Conservation (phyloP, 257 asterid species). For the Nicotiana benthamiana region DNA sequence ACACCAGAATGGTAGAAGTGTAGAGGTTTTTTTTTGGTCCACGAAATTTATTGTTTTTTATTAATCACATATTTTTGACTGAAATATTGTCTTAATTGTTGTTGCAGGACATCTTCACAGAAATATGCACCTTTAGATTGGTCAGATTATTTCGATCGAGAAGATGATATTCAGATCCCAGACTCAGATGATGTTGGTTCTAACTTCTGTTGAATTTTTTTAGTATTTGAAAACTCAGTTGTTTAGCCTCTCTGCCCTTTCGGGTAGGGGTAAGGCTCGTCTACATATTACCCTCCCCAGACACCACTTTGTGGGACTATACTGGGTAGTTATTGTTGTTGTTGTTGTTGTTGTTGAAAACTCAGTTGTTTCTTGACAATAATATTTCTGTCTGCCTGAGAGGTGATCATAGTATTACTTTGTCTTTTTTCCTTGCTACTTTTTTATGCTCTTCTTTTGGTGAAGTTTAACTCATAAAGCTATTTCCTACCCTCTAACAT, state of each 20-base stretch:
- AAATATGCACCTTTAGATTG: conserved; percentile 79
- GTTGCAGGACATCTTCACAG: conserved; percentile 57
- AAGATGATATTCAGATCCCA: conserved; percentile 69
- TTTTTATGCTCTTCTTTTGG: not conserved
- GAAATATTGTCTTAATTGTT: not conserved
- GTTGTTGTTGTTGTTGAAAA: too few relatives aligned
- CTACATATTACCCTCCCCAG: too few relatives aligned
- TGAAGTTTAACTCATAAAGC: not conserved
- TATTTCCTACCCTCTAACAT: not conserved
- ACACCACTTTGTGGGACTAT: too few relatives aligned
- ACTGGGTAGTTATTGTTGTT: too few relatives aligned
- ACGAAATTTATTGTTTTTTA: not conserved
- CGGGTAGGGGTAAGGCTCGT: too few relatives aligned
- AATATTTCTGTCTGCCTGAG: not conserved
- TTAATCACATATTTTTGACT: not conserved
- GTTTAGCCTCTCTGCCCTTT: too few relatives aligned
- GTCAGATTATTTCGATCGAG: conserved; percentile 66
- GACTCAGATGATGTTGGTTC: conserved; percentile 66
- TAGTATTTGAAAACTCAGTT: not conserved
- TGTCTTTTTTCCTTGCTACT: not conserved
- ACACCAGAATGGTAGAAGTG: not conserved
- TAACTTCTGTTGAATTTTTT: conserved; percentile 12
- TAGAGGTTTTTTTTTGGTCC: not conserved
- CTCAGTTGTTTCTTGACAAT: not conserved
- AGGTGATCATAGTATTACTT: not conserved